phyloP scores from a whole-genome alignment of 306 rosid species.

The Prunus armeniaca region DNA sequence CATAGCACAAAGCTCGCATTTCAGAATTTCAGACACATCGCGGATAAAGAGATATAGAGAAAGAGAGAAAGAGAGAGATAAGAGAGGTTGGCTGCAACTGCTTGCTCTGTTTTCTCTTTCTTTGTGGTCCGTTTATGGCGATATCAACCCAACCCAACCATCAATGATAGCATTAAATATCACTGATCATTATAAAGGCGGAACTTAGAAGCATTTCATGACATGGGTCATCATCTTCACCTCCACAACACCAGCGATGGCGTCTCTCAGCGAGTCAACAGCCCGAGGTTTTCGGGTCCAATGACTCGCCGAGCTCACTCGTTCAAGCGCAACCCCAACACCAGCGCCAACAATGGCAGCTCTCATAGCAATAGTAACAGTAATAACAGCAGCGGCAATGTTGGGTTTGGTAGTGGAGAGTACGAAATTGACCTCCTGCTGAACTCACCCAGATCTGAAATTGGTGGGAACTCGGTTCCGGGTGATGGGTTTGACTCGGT shows the following conservation, averaged over 20 bases:
- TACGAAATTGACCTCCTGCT: conserved; percentile 64
- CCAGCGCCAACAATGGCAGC: conserved; percentile 1
- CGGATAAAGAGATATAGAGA: neutral
- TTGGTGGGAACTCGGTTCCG: conserved; percentile 24
- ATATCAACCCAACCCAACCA: conserved; percentile 35
- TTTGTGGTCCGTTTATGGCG: conserved; percentile 17
- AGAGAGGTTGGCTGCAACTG: neutral
- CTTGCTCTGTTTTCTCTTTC: neutral
- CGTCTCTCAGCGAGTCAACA: conserved; percentile 81
- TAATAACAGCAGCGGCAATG: conserved; percentile 11
- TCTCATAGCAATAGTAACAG: conserved; percentile 4
- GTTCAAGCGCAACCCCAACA: conserved; percentile 63
- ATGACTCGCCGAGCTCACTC: conserved; percentile 97
- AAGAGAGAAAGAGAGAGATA: neutral
- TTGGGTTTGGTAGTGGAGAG: conserved; percentile 18
- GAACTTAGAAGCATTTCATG: neutral
- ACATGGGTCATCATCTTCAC: conserved; percentile 61
- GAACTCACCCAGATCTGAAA: conserved; percentile 75
- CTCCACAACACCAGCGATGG: conserved; percentile 64
- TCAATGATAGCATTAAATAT: neutral
- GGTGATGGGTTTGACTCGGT: conserved; percentile 50
- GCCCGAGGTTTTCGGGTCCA: conserved; percentile 90
- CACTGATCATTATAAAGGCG: neutral
- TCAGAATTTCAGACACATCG: neutral
- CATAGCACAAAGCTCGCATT: neutral